phyloP scores from a whole-genome alignment of 129 eudicot species.

The Erigeron canadensis region DNA sequence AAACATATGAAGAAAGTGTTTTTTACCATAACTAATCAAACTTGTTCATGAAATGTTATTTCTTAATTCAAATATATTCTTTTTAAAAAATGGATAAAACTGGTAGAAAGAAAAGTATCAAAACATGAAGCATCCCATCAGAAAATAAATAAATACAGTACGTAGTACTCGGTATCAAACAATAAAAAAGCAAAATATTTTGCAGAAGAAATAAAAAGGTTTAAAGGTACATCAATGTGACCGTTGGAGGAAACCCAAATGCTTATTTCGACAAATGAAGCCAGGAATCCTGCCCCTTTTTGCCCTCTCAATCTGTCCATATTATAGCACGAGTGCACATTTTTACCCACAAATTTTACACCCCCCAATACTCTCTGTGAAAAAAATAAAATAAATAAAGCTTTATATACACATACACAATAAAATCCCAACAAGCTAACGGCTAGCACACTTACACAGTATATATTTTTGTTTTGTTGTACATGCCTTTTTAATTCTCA shows the following conservation, averaged over 20 bases:
- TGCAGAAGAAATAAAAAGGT: not conserved
- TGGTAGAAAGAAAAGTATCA: too few species aligned
- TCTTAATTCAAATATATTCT: too few species aligned
- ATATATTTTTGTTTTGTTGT: conserved; percentile 19
- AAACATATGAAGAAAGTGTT: too few species aligned
- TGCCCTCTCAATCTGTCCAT: conserved; percentile 14
- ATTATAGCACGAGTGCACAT: conserved; percentile 12
- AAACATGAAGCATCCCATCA: too few species aligned
- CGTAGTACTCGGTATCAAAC: too few species aligned
- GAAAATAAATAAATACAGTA: too few species aligned
- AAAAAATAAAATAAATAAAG: not conserved
- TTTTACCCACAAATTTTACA: conserved; percentile 30
- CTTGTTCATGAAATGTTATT: too few species aligned
- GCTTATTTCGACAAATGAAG: conserved; percentile 31
- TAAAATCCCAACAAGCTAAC: conserved; percentile 19
- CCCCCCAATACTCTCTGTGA: conserved; percentile 13
- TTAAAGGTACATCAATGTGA: conserved; percentile 30
- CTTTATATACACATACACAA: not conserved
- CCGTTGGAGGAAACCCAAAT: conserved; percentile 32
- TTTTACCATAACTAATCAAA: too few species aligned
- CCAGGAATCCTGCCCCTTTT: conserved; percentile 38
- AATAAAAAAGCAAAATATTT: too few species aligned
- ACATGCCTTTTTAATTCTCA: conserved; percentile 9
- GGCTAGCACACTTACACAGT: conserved; percentile 12
- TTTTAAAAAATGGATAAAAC: too few species aligned